Percentiles rank a stretch among this genome's conserved stretches.
phyloP scores from a whole-genome alignment of 2,329 filamentous ascomycete genomes.

The Exophiala alcalophila region DNA sequence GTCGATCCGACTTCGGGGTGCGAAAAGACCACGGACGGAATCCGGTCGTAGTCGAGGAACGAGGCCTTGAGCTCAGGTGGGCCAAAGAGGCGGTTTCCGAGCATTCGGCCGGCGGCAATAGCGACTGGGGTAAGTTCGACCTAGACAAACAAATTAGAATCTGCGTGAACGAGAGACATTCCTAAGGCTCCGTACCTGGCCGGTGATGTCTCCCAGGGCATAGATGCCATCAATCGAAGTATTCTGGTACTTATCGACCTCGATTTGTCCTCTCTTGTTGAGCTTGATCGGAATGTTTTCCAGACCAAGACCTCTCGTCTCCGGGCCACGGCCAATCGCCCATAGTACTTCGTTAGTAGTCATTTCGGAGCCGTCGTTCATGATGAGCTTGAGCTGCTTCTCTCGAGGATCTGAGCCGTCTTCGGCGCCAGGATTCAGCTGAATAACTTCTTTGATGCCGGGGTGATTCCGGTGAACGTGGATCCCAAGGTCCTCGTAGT shows the following conservation, averaged over 20 bases:
- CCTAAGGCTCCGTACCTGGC: conserved; percentile 33
- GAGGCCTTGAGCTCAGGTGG: conserved; percentile 43
- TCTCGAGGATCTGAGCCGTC: conserved; percentile 46
- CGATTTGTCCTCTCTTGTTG: conserved; percentile 40
- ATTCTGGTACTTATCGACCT: conserved; percentile 52
- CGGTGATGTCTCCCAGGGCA: conserved; percentile 52
- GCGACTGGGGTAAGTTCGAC: conserved; percentile 53
- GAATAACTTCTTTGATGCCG: conserved; percentile 48
- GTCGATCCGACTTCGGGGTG: conserved; percentile 51
- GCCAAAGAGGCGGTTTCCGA: conserved; percentile 51
- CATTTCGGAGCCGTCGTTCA: conserved; percentile 43
- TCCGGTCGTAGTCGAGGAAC: conserved; percentile 49
- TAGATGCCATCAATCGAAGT: conserved; percentile 48
- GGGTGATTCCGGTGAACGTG: conserved; percentile 47
- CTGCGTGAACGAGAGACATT: background rate
- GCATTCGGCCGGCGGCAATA: conserved; percentile 51
- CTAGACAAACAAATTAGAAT: no score
- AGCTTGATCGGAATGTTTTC: conserved; percentile 44
- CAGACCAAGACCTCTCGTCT: conserved; percentile 44
- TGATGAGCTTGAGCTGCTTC: conserved; percentile 46
- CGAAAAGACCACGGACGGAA: conserved; percentile 53
- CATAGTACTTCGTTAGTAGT: conserved; percentile 51
- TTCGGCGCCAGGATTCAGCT: conserved; percentile 34
- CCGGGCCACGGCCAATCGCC: conserved; percentile 49
- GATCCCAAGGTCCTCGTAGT: conserved; percentile 50